A percentile compares a stretch with the other conserved stretches of the same genome.
phyloP scores from a whole-genome alignment of 495 filamentous ascomycete genomes.

The Penicillium psychrofluorescens region DNA sequence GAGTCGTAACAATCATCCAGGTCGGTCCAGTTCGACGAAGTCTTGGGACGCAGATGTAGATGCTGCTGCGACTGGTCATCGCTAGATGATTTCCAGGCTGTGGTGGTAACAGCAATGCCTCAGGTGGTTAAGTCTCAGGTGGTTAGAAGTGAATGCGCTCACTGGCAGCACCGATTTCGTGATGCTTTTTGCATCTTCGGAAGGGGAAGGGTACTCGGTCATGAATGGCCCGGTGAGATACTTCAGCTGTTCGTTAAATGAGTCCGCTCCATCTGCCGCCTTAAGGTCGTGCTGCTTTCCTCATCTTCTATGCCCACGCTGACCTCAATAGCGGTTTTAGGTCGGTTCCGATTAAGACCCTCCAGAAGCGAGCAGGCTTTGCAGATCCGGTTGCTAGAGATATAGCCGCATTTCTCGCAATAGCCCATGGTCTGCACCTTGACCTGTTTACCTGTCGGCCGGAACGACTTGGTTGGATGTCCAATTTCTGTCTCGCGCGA shows the following conservation, averaged over 20 bases:
- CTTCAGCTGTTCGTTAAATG: slow-evolving; percentile 33
- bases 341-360: slow-evolving; percentile 82
- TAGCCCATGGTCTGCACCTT: slow-evolving; percentile 70
- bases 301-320: slow-evolving; percentile 44
- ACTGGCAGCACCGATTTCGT: too few species aligned
- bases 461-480: slow-evolving; percentile 20
- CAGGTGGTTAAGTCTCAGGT: too few species aligned
- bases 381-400: slow-evolving; percentile 91
- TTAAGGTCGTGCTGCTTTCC: slow-evolving; percentile 47
- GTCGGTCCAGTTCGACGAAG: too few species aligned
- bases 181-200: too few species aligned
- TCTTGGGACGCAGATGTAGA: too few species aligned
- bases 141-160: not conserved
- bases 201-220: too few species aligned
- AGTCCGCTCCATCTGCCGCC: slow-evolving; percentile 47
- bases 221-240: too few species aligned
- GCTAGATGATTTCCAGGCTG: too few species aligned
- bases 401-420: slow-evolving; percentile 85
- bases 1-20: too few species aligned
- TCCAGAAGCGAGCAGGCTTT: slow-evolving; percentile 91
- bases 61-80: too few species aligned
- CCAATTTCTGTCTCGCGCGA: slow-evolving; percentile 68
- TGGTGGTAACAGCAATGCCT: too few species aligned
- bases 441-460: slow-evolving; percentile 25
- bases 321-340: slow-evolving; percentile 65